Evolutionary conservation across 2,329 filamentous ascomycete species (phyloP), one percentile per base, ranked within the genome.

Genomic region (Hymenotorrendiella dingleyae): DNA sequence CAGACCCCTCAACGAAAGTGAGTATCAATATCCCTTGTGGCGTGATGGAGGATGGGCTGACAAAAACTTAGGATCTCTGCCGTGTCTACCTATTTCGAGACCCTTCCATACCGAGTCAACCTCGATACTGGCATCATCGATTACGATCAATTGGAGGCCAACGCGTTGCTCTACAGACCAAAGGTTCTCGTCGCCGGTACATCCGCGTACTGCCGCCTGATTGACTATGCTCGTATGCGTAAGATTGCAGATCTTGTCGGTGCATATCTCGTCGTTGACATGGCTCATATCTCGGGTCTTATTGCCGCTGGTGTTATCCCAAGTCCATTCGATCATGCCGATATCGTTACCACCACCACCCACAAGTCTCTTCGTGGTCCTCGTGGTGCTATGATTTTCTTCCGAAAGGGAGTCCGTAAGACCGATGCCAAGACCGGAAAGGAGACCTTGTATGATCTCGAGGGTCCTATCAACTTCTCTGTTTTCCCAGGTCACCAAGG

Each of bases 341-440:
- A 98, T 64, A 84, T 98, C 45, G 93, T 98, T 58, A 98, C 93
- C 51, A 98, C 93, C 51, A 98, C 93, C 50, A 98, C 93, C 35
- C 93, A 98, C 82, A 98, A 98, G 79, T 96, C 90, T 43, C 85
- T 98, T 57, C 89, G 93, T 69, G 93, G 93, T 47, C 93, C 93
- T 47, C 88, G 93, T 66, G 93, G 93, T 62, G 93, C 93, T 64
- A 98, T 98, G 93, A 98, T 98, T 72, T 98, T 98, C 80, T 98
- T 90, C 82, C 87, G 93, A 69, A 96, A 94, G 75, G 93, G 93
- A 52, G 83, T 96, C 49, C 86, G 91, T 62, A 88, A 84, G 61
- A 84, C 84, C 42, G 87, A 97, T 64, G 73, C 85, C 68, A 96
- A 96, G 78, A 82, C 85, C 48, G 89, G 89, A 61, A 91, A 95